A percentile compares a stretch with the other conserved stretches of the same genome.
Conservation (phyloP, 441 rosid species). For the Pelargonium australe region DNA sequence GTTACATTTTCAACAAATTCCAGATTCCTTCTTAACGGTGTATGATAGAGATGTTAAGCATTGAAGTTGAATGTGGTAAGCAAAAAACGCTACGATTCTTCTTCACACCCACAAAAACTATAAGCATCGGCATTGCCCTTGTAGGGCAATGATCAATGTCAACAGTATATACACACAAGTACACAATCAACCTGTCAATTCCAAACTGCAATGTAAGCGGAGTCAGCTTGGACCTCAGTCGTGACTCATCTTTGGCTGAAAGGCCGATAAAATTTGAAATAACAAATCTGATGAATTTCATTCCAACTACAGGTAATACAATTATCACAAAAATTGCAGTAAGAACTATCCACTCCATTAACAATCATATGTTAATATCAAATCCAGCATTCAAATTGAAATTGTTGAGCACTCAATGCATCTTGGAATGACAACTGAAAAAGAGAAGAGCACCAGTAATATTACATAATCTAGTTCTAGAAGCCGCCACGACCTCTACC, state of each 20-base stretch:
- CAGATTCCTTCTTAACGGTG: too few relatives aligned
- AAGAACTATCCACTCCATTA: conserved; percentile 5
- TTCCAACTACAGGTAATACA: neutral
- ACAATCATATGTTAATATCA: conserved; percentile 14
- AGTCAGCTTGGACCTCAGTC: neutral
- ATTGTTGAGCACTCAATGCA: conserved; percentile 16
- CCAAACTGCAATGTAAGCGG: too few relatives aligned
- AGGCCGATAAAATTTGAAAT: neutral
- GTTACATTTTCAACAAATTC: neutral
- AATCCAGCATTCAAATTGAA: conserved; percentile 14
- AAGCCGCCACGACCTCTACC: conserved; percentile 61
- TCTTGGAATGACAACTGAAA: conserved; percentile 16
- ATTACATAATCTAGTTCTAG: conserved; percentile 28
- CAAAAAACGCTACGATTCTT: too few relatives aligned
- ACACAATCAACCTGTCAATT: too few relatives aligned
- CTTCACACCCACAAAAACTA: too few relatives aligned
- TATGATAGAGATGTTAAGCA: too few relatives aligned
- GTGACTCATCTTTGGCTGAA: too few relatives aligned
- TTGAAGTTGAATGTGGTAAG: too few relatives aligned
- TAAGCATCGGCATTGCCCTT: too few relatives aligned
- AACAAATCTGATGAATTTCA: neutral
- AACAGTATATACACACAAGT: too few relatives aligned
- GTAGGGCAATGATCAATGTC: too few relatives aligned
- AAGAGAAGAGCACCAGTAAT: conserved; percentile 18
- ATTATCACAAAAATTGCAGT: conserved; percentile 5